Percentiles rank a stretch among this genome's conserved stretches.
These are phyloP conservation scores for Saccharomycopsis hybrid DNA, from an alignment of 1,139 yeast genomes.

Conservation along the genomic window DNA sequence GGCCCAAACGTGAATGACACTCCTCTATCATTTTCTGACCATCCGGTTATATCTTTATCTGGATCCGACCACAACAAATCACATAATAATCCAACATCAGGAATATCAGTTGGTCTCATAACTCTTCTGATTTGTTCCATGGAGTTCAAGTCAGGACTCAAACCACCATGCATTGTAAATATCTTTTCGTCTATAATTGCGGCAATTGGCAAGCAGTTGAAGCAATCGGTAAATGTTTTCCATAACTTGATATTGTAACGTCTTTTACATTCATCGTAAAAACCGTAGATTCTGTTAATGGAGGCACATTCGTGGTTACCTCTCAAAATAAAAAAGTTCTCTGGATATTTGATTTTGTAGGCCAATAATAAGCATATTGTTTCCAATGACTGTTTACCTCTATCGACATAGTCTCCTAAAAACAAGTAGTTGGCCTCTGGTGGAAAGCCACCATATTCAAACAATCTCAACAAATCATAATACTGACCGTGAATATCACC, in stretches of 20 bases:
- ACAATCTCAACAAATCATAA: slow-evolving; percentile 87
- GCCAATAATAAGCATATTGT: slow-evolving; percentile 90
- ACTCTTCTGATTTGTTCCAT: slow-evolving; percentile 98
- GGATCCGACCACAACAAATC: slow-evolving; percentile 98
- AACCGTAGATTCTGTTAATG: slow-evolving; percentile 93
- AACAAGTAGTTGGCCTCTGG: slow-evolving; percentile 97
- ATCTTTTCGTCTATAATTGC: slow-evolving; percentile 97
- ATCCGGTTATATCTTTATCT: slow-evolving; percentile 93
- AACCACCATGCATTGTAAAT: slow-evolving; percentile 98
- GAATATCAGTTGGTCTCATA: slow-evolving; percentile 98
- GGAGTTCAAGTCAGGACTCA: slow-evolving; percentile 91
- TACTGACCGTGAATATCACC: slow-evolving; percentile 99
- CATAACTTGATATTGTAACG: slow-evolving; percentile 95
- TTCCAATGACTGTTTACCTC: slow-evolving; percentile 95
- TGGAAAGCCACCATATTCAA: slow-evolving; percentile 97
- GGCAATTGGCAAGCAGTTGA: slow-evolving; percentile 96
- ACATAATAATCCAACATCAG: slow-evolving; percentile 92
- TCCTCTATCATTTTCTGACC: slow-evolving; percentile 98
- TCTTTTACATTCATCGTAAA: slow-evolving; percentile 96
- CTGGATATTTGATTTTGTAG: slow-evolving; percentile 95
- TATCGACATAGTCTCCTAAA: slow-evolving; percentile 94
- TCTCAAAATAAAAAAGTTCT: slow-evolving; percentile 88
- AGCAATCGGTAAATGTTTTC: slow-evolving; percentile 97
- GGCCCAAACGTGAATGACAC: slow-evolving; percentile 97
- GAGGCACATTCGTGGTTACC: slow-evolving; percentile 98